These are phyloP conservation scores for Dalbergia cultrata DNA, from an alignment of 306 rosid genomes.

Conservation along the genomic window DNA sequence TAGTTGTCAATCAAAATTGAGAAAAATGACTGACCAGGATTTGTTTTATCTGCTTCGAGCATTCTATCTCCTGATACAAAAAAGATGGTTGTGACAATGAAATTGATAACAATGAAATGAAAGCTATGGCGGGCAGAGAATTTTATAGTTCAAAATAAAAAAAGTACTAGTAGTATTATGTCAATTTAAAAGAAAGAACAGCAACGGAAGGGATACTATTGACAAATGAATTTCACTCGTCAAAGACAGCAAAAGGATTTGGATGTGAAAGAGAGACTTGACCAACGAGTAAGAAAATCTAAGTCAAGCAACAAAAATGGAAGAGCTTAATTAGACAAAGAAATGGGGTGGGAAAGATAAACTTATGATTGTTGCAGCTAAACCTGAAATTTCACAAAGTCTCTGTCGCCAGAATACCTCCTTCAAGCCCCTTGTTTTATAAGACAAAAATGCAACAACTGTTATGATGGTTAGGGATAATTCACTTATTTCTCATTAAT, in stretches of 20 bases:
- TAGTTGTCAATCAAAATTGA: neutral
- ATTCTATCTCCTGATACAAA: neutral
- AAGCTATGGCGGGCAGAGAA: neutral
- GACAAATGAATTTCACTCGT: neutral
- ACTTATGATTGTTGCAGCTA: neutral
- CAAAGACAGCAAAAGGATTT: neutral
- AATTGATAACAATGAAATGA: neutral
- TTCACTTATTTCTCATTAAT: neutral
- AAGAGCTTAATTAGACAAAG: constrained; percentile 18
- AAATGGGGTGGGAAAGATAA: neutral
- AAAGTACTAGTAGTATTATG: no score
- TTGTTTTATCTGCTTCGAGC: no score
- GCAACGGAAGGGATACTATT: neutral
- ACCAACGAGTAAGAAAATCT: neutral
- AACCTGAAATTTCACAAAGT: neutral
- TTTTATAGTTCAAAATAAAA: neutral
- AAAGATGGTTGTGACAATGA: neutral
- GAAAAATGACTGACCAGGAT: neutral
- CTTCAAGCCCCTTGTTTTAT: constrained; percentile 15
- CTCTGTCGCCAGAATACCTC: neutral
- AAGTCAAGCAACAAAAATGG: neutral
- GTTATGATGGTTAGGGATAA: neutral
- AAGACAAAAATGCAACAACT: neutral
- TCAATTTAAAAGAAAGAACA: neutral
- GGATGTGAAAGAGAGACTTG: neutral